Evolutionary conservation across 257 asterid species (phyloP).

Genomic region (Ballota nigra): DNA sequence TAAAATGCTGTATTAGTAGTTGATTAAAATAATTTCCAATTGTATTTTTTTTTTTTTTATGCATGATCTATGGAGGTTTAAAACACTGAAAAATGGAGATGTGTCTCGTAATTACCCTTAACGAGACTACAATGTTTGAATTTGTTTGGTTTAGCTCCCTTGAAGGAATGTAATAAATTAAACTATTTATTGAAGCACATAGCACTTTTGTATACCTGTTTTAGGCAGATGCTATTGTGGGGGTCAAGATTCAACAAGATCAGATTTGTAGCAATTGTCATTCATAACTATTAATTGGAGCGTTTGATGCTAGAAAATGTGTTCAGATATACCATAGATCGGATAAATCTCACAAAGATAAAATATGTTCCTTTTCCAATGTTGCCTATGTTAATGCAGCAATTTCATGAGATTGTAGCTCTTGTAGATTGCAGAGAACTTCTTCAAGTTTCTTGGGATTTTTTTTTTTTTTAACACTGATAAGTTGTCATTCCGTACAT

Average conservation of each 20-base stretch:
- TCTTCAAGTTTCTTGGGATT: neutral
- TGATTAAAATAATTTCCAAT: neutral
- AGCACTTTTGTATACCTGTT: neutral
- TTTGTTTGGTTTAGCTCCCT: neutral
- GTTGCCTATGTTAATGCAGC: conserved; percentile 1
- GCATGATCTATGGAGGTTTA: neutral
- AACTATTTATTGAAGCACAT: neutral
- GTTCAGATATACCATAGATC: neutral
- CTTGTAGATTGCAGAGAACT: neutral
- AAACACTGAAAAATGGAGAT: neutral
- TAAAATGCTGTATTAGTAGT: neutral
- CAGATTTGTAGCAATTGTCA: neutral
- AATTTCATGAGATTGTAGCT: neutral
- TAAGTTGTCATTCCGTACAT: neutral
- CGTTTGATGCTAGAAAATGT: neutral
- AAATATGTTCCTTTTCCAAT: neutral
- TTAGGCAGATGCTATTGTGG: neutral
- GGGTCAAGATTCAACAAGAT: conserved; percentile 12
- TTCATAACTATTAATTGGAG: neutral
- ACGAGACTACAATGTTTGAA: neutral
- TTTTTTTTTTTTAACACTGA: neutral
- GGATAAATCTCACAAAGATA: neutral
- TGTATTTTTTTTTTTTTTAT: neutral
- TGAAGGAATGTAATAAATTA: neutral
- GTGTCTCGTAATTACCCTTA: neutral